Percentiles rank a stretch among this genome's conserved stretches.
These are phyloP conservation scores for Babesia ovata DNA, from an alignment of 169 alveolate species.

Conservation along the genomic window DNA sequence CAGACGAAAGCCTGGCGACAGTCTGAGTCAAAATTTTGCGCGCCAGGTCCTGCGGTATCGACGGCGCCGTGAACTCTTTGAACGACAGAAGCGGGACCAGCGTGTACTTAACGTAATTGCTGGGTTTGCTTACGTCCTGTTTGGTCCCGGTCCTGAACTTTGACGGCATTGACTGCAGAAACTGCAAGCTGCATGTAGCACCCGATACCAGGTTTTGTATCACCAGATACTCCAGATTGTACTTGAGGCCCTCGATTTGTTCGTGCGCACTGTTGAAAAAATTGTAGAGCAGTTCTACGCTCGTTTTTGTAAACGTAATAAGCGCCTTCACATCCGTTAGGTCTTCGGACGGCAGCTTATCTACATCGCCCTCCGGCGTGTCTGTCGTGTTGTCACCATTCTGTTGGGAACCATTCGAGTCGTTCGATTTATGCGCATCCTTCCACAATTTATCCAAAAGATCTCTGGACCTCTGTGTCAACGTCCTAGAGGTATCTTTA, in stretches of 20 bases:
- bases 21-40: conserved; percentile 50
- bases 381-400: background rate
- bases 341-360: background rate
- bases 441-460: conserved; percentile 5
- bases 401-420: too few species aligned
- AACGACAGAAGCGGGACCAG: conserved; percentile 65
- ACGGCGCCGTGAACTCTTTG: conserved; percentile 46
- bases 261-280: conserved; percentile 27
- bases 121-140: conserved; percentile 18
- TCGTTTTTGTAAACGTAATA: conserved; percentile 9
- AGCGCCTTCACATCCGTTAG: conserved; percentile 6
- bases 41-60: conserved; percentile 31
- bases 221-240: conserved; percentile 33
- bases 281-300: conserved; percentile 14
- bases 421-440: background rate
- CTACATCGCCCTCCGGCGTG: background rate
- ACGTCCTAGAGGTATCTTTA: background rate
- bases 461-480: background rate
- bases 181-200: conserved; percentile 62
- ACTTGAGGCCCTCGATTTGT: conserved; percentile 25
- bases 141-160: conserved; percentile 51
- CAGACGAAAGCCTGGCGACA: conserved; percentile 27
- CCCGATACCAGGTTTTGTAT: conserved; percentile 31
- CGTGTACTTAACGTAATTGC: conserved; percentile 60
- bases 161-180: conserved; percentile 64